A percentile compares a stretch with the other conserved stretches of the same genome.
Evolutionary conservation across 768 basidiomycete species (phyloP).

Genomic region (Boletus pseudopeckii): DNA sequence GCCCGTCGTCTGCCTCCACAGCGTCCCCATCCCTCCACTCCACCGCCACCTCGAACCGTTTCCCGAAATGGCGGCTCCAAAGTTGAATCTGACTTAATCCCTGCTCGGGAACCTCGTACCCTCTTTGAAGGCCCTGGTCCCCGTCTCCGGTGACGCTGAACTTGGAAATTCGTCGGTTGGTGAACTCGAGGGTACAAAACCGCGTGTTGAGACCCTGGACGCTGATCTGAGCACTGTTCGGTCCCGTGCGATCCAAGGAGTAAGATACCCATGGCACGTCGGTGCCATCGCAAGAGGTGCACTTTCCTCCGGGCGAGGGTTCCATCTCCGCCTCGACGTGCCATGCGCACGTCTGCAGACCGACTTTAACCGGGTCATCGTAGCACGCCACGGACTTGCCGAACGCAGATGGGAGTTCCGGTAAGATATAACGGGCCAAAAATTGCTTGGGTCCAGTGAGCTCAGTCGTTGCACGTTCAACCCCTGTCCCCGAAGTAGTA

Average conservation of each 20-base stretch:
- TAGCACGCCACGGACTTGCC: conserved; percentile 34
- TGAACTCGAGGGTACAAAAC: conserved; percentile 59
- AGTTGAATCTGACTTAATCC: conserved; percentile 45
- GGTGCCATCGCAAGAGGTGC: background rate
- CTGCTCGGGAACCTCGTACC: conserved; percentile 35
- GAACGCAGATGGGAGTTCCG: conserved; percentile 50
- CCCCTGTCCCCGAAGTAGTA: conserved; percentile 20
- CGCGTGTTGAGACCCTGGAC: conserved; percentile 61
- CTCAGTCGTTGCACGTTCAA: conserved; percentile 38
- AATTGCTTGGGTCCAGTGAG: conserved; percentile 45
- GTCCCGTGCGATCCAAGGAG: conserved; percentile 38
- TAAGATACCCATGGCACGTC: conserved; percentile 42
- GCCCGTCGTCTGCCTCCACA: conserved; percentile 7
- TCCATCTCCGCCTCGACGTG: conserved; percentile 31
- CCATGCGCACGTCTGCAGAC: conserved; percentile 51
- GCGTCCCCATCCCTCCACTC: conserved; percentile 38
- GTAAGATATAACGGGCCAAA: conserved; percentile 41
- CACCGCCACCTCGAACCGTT: conserved; percentile 50
- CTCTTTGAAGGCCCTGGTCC: conserved; percentile 37
- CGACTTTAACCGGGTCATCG: conserved; percentile 25
- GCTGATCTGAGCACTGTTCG: conserved; percentile 44
- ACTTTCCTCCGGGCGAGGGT: conserved; percentile 38
- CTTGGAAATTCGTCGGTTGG: conserved; percentile 39
- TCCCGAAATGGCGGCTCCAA: conserved; percentile 61
- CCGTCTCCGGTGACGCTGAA: conserved; percentile 40